Evolutionary conservation across 495 filamentous ascomycete species (phyloP).

Genomic region (Penicillium macrosclerotiorum): DNA sequence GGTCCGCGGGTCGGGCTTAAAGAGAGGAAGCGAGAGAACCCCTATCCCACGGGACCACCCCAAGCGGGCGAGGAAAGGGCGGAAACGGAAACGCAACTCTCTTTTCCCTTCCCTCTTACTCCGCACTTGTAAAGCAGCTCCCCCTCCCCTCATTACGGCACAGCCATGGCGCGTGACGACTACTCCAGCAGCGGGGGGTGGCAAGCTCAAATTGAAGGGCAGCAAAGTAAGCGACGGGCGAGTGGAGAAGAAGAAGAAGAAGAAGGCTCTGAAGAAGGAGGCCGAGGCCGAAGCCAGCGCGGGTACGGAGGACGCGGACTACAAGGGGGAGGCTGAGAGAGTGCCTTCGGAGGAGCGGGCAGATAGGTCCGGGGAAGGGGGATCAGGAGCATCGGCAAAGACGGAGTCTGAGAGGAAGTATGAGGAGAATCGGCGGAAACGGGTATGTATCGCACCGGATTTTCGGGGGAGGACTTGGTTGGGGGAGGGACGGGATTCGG

Average conservation of each 20-base stretch:
- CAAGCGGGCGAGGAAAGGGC: too few species aligned
- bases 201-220: conserved; percentile 80
- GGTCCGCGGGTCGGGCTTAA: too few species aligned
- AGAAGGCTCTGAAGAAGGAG: conserved; percentile 59
- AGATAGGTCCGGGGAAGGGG: conserved; percentile 6
- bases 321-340: conserved; percentile 1
- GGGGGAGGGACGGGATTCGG: neutral
- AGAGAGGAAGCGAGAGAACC: too few species aligned
- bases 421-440: conserved; percentile 74
- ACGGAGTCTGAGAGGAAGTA: conserved; percentile 82
- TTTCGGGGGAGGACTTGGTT: neutral
- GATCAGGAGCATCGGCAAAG: conserved; percentile 49
- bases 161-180: conserved; percentile 49
- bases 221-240: conserved; percentile 51
- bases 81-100: neutral
- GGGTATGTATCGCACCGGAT: conserved; percentile 61
- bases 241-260: conserved; percentile 58
- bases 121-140: conserved; percentile 16
- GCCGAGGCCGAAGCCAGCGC: conserved; percentile 18
- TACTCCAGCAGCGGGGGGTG: conserved; percentile 65
- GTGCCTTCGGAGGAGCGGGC: neutral
- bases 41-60: too few species aligned
- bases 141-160: neutral
- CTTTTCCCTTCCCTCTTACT: conserved; percentile 16
- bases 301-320: too few species aligned